phyloP scores from a whole-genome alignment of 768 basidiomycete species.

The Terana coerulea region DNA sequence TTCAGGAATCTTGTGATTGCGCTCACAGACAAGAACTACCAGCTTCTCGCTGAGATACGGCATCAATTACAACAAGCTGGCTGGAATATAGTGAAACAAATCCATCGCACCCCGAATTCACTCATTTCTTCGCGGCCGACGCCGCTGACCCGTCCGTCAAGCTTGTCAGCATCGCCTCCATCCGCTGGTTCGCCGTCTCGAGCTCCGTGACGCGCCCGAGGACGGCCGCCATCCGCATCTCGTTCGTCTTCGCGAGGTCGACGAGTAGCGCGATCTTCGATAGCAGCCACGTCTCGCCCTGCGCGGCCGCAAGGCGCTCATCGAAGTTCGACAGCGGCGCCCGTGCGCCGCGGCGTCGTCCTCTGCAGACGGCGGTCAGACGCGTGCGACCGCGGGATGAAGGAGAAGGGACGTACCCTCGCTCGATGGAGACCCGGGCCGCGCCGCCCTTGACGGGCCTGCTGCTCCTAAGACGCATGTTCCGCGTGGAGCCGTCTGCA shows the following conservation, averaged over 20 bases:
- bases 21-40: no score
- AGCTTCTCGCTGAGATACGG: no score
- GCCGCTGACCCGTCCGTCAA: no score
- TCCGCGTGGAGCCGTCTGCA: neutral
- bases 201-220: slow-evolving; percentile 1
- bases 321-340: no score
- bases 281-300: neutral
- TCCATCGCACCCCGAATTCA: no score
- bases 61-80: no score
- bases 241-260: neutral
- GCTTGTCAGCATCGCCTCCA: slow-evolving; percentile 6
- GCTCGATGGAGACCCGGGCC: neutral
- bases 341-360: neutral
- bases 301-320: neutral
- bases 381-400: neutral
- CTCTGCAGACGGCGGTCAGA: neutral
- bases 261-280: slow-evolving; percentile 1
- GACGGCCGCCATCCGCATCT: slow-evolving; percentile 1
- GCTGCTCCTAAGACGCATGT: neutral
- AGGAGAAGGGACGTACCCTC: neutral
- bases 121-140: no score
- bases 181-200: neutral
- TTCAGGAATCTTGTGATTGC: no score
- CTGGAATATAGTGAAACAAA: no score
- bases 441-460: neutral